Percentiles rank a stretch among this genome's conserved stretches.
These are phyloP conservation scores for Mycocalia duriaeana DNA, from an alignment of 1,284 basidiomycete species.

Conservation along the genomic window DNA sequence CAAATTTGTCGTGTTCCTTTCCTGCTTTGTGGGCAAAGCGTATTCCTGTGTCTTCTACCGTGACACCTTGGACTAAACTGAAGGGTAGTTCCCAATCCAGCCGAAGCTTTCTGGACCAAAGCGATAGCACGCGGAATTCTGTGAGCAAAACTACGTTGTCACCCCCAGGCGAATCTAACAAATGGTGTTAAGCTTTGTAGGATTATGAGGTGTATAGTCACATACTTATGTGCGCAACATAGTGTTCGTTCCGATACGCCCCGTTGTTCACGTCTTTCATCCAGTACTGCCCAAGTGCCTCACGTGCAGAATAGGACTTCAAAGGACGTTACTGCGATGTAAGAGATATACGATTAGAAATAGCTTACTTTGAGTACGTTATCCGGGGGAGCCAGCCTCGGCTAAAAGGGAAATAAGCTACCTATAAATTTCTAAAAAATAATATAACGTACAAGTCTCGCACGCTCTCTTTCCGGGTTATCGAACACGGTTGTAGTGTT, in stretches of 20 bases:
- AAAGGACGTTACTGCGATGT: constrained; percentile 6
- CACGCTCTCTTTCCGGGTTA: constrained; percentile 84
- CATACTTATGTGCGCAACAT: constrained; percentile 88
- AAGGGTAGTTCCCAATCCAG: constrained; percentile 93
- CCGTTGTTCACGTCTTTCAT: constrained; percentile 90
- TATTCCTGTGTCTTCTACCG: constrained; percentile 86
- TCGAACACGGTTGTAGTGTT: constrained; percentile 99
- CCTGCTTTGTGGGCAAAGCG: constrained; percentile 77
- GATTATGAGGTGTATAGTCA: constrained; percentile 6
- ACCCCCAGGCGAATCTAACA: constrained; percentile 67
- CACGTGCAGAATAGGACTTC: constrained; percentile 83
- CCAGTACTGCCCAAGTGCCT: constrained; percentile 96
- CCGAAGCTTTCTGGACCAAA: constrained; percentile 82
- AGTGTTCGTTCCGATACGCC: constrained; percentile 77
- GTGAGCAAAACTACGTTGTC: constrained; percentile 87
- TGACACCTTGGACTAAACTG: constrained; percentile 82
- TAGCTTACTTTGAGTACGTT: constrained; percentile 75
- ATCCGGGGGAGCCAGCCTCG: constrained; percentile 83
- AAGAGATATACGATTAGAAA: neutral
- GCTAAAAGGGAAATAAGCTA: constrained; percentile 35
- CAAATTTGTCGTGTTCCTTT: constrained; percentile 67
- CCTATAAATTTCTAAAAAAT: neutral
- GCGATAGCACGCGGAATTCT: constrained; percentile 72
- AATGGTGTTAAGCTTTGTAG: no score
- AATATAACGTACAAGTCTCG: constrained; percentile 60